Evolutionary conservation across 1,284 basidiomycete species (phyloP).

Genomic region (Moesziomyces sp.): DNA sequence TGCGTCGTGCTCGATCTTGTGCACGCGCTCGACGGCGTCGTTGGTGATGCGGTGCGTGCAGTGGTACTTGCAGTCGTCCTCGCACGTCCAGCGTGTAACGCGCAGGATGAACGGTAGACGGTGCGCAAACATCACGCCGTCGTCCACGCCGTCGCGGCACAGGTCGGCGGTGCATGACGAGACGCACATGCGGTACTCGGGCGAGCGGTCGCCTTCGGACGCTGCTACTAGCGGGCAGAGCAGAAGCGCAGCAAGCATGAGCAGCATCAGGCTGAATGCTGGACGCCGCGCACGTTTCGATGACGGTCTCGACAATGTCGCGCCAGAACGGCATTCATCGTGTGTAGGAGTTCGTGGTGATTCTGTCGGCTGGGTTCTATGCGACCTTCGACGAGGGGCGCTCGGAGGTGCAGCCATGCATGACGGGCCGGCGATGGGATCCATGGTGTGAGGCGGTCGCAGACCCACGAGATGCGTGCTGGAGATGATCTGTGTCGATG

Average conservation of each 20-base stretch:
- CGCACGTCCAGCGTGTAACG: conserved; percentile 77
- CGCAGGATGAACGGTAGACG: conserved; percentile 72
- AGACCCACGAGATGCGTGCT: too few species aligned
- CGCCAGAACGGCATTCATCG: too few species aligned
- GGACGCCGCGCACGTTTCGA: conserved; percentile 6
- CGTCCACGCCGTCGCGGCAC: conserved; percentile 59
- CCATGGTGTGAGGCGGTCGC: not conserved
- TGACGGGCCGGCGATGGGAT: not conserved
- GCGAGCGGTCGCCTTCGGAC: conserved; percentile 63
- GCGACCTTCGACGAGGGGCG: not conserved
- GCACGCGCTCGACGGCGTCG: conserved; percentile 70
- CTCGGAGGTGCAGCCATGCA: not conserved
- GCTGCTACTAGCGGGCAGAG: conserved; percentile 24
- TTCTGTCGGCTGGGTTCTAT: too few species aligned
- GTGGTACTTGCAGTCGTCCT: conserved; percentile 85
- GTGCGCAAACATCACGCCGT: conserved; percentile 51
- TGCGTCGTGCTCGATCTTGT: conserved; percentile 65
- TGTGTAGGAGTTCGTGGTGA: too few species aligned
- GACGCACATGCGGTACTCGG: conserved; percentile 59
- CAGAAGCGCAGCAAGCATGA: conserved; percentile 16
- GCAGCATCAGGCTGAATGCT: conserved; percentile 5
- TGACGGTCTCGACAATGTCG: not conserved
- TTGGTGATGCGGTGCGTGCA: conserved; percentile 88
- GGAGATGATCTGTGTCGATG: too few species aligned
- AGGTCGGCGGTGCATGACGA: conserved; percentile 56